Conservation (phyloP, 257 asterid species). For the Gynochthodes officinalis region DNA sequence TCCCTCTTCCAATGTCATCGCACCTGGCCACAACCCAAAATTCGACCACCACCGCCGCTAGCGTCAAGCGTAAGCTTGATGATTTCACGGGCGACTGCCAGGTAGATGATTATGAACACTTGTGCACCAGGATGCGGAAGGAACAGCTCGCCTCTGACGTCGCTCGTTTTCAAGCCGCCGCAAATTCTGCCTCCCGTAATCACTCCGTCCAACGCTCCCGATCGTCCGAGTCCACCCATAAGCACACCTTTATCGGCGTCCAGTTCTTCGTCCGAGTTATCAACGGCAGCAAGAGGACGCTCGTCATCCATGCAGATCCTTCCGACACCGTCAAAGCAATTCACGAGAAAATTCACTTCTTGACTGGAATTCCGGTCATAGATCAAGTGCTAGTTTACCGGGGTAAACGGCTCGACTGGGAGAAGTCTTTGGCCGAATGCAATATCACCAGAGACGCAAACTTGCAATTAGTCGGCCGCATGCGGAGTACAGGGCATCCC, state of each 20-base stretch:
- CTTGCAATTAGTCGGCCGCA: conserved; percentile 59
- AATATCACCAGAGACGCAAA: conserved; percentile 59
- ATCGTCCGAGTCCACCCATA: conserved; percentile 17
- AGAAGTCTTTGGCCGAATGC: conserved; percentile 55
- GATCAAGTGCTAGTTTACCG: conserved; percentile 73
- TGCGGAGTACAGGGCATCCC: conserved; percentile 83
- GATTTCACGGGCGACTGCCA: conserved; percentile 30
- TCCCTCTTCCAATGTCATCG: background rate
- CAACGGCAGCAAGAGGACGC: conserved; percentile 43
- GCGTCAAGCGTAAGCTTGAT: conserved; percentile 64
- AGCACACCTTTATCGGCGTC: conserved; percentile 20
- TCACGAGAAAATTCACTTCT: conserved; percentile 47
- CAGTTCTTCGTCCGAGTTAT: conserved; percentile 83
- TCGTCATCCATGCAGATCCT: conserved; percentile 55
- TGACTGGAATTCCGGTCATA: conserved; percentile 53
- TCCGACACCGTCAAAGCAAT: conserved; percentile 51
- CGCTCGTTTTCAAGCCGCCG: background rate
- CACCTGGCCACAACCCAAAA: background rate
- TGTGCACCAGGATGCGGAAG: conserved; percentile 51
- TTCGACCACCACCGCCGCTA: background rate
- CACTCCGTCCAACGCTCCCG: conserved; percentile 21
- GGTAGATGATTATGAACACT: conserved; percentile 18
- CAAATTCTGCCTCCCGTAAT: conserved; percentile 5
- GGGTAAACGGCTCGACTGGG: conserved; percentile 78
- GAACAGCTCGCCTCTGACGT: conserved; percentile 44